Evolutionary conservation across 768 basidiomycete genomes (phyloP).

Genomic region (Tubosaeta sp.): DNA sequence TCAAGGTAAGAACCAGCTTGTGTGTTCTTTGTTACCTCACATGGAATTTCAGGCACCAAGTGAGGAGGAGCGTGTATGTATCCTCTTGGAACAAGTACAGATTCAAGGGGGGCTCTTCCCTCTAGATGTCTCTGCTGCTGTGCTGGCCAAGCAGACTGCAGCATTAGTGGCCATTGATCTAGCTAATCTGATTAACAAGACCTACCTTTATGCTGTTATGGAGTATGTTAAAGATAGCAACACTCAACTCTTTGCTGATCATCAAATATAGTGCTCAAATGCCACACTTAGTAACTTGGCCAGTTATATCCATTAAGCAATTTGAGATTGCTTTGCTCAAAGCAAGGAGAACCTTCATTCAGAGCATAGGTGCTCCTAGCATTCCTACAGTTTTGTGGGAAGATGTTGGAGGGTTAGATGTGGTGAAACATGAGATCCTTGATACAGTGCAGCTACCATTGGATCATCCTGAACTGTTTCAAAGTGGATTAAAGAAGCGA

Average conservation of each 20-base stretch:
- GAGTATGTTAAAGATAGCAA: slow-evolving; percentile 11
- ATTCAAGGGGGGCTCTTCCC: slow-evolving; percentile 43
- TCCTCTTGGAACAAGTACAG: slow-evolving; percentile 43
- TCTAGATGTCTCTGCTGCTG: slow-evolving; percentile 72
- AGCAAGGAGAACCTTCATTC: slow-evolving; percentile 75
- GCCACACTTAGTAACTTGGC: slow-evolving; percentile 5
- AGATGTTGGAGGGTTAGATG: slow-evolving; percentile 88
- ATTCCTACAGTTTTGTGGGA: slow-evolving; percentile 97
- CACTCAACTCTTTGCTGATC: background rate
- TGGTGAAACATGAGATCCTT: slow-evolving; percentile 87
- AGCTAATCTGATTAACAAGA: slow-evolving; percentile 57
- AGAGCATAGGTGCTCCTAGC: slow-evolving; percentile 94
- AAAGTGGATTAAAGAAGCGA: slow-evolving; percentile 89
- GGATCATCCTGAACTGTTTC: slow-evolving; percentile 86
- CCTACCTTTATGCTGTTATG: slow-evolving; percentile 44
- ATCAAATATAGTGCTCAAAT: slow-evolving; percentile 4
- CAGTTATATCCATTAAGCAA: slow-evolving; percentile 45
- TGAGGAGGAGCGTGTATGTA: slow-evolving; percentile 66
- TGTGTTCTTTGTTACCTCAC: background rate
- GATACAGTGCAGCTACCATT: slow-evolving; percentile 94
- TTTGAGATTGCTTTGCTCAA: slow-evolving; percentile 68
- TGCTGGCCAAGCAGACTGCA: slow-evolving; percentile 82
- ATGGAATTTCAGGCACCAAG: slow-evolving; percentile 59
- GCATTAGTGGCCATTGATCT: slow-evolving; percentile 85
- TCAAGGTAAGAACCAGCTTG: slow-evolving; percentile 50